Evolutionary conservation across 352 stramenopile species (phyloP).

Genomic region (Phytophthora megakarya): DNA sequence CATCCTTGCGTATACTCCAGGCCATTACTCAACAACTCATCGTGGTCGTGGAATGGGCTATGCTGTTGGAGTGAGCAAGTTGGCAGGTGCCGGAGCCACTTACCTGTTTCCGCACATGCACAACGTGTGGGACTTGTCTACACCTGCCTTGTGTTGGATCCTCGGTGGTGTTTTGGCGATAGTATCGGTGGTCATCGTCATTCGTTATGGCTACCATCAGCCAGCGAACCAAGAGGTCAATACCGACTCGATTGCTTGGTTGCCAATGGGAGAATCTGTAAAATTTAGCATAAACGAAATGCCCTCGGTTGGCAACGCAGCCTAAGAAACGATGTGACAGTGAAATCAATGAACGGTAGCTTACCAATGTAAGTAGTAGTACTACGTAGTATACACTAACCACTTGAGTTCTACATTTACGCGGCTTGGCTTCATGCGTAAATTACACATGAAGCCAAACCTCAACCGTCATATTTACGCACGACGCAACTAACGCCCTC

Average conservation of each 20-base stretch:
- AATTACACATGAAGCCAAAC: too few relatives aligned
- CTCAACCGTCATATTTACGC: too few relatives aligned
- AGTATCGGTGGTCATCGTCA: slow-evolving; percentile 12
- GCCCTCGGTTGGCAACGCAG: too few relatives aligned
- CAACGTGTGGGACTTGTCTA: slow-evolving; percentile 42
- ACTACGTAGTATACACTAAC: too few relatives aligned
- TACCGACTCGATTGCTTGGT: background rate
- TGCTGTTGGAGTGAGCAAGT: slow-evolving; percentile 28
- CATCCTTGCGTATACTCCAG: slow-evolving; percentile 29
- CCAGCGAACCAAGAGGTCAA: slow-evolving; percentile 9
- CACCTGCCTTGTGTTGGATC: slow-evolving; percentile 24
- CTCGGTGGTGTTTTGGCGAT: slow-evolving; percentile 27
- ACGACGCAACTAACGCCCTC: too few relatives aligned
- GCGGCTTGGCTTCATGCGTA: too few relatives aligned
- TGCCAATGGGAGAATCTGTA: slow-evolving; percentile 6
- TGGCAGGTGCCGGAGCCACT: slow-evolving; percentile 24
- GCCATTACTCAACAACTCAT: slow-evolving; percentile 12
- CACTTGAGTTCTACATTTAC: too few relatives aligned
- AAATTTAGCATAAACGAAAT: too few relatives aligned
- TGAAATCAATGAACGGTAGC: too few relatives aligned
- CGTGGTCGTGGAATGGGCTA: slow-evolving; percentile 37
- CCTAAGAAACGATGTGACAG: too few relatives aligned
- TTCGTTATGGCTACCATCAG: slow-evolving; percentile 17
- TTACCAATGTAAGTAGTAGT: too few relatives aligned
- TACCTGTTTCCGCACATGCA: slow-evolving; percentile 43